Conservation (phyloP, 2,329 filamentous ascomycete species). For the Huntiella savannae region DNA sequence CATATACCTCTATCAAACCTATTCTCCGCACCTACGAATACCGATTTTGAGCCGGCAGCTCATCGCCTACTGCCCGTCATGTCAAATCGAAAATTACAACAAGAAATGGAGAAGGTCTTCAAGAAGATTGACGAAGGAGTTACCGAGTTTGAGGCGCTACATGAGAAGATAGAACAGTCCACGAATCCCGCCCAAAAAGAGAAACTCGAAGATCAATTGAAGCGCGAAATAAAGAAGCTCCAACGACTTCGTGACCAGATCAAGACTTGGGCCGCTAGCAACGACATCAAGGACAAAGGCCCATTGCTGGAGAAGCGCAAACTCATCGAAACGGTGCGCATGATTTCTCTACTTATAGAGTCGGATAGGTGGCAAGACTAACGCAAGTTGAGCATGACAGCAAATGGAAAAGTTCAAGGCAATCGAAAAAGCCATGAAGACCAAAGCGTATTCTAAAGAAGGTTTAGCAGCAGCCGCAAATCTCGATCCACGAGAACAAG, state of each 20-base stretch:
- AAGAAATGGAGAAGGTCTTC: slow-evolving; percentile 98
- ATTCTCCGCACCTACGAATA: neutral
- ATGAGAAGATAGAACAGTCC: slow-evolving; percentile 91
- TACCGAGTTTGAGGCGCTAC: slow-evolving; percentile 77
- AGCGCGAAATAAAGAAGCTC: slow-evolving; percentile 99
- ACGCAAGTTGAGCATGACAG: slow-evolving; percentile 25
- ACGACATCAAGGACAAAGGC: slow-evolving; percentile 99
- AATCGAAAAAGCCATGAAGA: slow-evolving; percentile 99
- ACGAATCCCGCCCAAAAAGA: slow-evolving; percentile 91
- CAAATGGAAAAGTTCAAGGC: slow-evolving; percentile 99
- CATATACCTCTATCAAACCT: neutral
- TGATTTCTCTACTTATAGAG: slow-evolving; percentile 13
- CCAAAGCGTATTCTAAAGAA: slow-evolving; percentile 97
- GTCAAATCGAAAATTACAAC: slow-evolving; percentile 88
- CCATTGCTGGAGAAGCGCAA: slow-evolving; percentile 84
- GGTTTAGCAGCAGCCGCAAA: slow-evolving; percentile 80
- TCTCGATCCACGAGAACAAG: slow-evolving; percentile 92
- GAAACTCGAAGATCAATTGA: slow-evolving; percentile 93
- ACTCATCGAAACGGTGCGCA: slow-evolving; percentile 81
- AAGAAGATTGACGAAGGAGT: slow-evolving; percentile 95
- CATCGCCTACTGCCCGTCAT: slow-evolving; percentile 32
- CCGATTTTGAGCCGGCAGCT: slow-evolving; percentile 11
- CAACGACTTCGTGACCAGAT: slow-evolving; percentile 95
- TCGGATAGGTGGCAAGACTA: slow-evolving; percentile 12
- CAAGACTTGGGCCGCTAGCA: slow-evolving; percentile 96